Conservation (phyloP, 2,329 filamentous ascomycete species). For the Kalaharituber pfeilii region DNA sequence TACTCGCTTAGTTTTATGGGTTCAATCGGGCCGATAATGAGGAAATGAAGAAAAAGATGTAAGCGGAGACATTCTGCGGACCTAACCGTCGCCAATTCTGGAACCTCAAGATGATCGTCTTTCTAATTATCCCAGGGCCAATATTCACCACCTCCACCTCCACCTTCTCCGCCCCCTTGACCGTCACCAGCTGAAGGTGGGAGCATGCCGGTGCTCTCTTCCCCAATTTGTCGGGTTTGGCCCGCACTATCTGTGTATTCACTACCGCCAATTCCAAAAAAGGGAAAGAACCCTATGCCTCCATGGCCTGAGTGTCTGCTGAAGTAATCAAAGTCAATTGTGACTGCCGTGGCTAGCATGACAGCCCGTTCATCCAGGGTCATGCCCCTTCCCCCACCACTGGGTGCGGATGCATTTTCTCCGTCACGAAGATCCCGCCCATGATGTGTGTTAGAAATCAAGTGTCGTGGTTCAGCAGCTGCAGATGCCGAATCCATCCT, state of each 20-base stretch:
- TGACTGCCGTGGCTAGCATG: conserved; percentile 49
- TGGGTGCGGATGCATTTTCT: conserved; percentile 7
- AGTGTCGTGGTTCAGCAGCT: conserved; percentile 27
- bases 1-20: no score
- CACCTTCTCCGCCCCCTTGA: conserved; percentile 24
- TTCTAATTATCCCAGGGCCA: neutral
- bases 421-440: conserved; percentile 3
- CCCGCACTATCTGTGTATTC: conserved; percentile 11
- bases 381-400: conserved; percentile 32
- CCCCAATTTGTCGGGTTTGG: conserved; percentile 8
- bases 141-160: conserved; percentile 29
- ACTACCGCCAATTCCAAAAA: conserved; percentile 35
- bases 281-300: conserved; percentile 32
- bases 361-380: conserved; percentile 47
- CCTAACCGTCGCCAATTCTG: no score
- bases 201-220: conserved; percentile 25
- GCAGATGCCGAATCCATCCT: conserved; percentile 43
- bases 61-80: no score
- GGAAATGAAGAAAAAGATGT: no score
- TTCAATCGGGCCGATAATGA: no score
- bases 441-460: conserved; percentile 27
- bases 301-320: conserved; percentile 39
- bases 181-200: neutral
- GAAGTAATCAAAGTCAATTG: conserved; percentile 51
- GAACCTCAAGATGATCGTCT: neutral